A percentile compares a stretch with the other conserved stretches of the same genome.
phyloP scores from a whole-genome alignment of 169 alveolate genomes.

The Plasmodium fragile region DNA sequence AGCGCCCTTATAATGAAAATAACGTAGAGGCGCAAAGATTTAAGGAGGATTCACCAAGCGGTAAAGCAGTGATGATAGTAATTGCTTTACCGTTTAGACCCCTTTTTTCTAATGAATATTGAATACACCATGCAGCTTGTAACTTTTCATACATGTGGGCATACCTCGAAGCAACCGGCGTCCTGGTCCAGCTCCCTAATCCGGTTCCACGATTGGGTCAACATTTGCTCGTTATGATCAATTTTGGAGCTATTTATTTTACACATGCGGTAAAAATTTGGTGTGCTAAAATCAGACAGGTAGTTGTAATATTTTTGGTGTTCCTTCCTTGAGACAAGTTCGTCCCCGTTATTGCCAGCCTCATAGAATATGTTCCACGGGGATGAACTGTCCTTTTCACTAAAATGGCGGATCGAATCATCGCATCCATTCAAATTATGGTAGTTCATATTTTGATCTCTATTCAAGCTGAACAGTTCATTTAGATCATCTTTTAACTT shows the following conservation, averaged over 20 bases:
- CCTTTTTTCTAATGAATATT: background rate
- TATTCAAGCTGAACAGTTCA: slow-evolving; percentile 8
- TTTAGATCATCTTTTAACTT: slow-evolving; percentile 25
- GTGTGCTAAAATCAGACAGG: background rate
- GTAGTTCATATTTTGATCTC: background rate
- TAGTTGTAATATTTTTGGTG: slow-evolving; percentile 2
- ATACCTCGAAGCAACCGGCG: slow-evolving; percentile 19
- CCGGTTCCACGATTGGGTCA: slow-evolving; percentile 26
- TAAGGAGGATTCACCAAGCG: background rate
- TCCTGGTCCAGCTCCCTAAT: slow-evolving; percentile 17
- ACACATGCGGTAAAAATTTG: slow-evolving; percentile 13
- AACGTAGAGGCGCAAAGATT: background rate
- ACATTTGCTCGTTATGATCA: slow-evolving; percentile 26
- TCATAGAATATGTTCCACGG: background rate
- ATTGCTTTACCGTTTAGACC: background rate
- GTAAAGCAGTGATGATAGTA: background rate
- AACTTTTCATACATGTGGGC: slow-evolving; percentile 10
- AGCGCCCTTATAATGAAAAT: background rate
- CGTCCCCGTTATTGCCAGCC: background rate
- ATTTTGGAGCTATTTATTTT: slow-evolving; percentile 22
- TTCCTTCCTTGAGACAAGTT: background rate
- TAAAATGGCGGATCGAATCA: background rate
- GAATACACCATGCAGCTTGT: background rate
- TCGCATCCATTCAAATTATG: background rate
- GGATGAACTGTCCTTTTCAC: background rate